Evolutionary conservation across 306 rosid species (phyloP), one percentile per base, ranked within the genome.

Genomic region (Sechiopsis laciniata): DNA sequence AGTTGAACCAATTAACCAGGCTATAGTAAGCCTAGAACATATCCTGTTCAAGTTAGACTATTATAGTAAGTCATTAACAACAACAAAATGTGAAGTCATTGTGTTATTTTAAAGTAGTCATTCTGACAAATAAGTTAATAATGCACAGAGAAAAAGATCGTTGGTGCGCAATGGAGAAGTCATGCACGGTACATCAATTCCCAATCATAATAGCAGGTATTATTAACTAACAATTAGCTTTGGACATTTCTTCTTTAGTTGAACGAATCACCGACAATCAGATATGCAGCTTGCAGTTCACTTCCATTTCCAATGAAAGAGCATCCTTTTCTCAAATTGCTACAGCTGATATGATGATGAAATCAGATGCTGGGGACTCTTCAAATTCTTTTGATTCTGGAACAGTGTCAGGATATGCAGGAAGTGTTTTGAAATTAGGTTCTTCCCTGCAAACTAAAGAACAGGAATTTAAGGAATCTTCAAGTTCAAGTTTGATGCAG

Each of bases 121-220:
- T 48, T 42, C 40, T 74, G 67, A 74, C 63, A 32, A 63, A 58
- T 51, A 24, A 9, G 53, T 74, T 72, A 56, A 75, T 56, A 78
- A 42, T 87, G 85, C 67, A 76, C 92, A 94, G 99, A 94, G 90
- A 85, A 94, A 82, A 81, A 82, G 88, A 75, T 84, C 90, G 35
- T 80, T 84, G 20, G 83, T 83, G 32, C 84, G 80, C 81, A 80
- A 79, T 73, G 86, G 84, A 80, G 87, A 84, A 75, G 55, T 84
- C 74, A 78, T 76, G 71, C 79, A 75, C 64, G 79, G 88, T 78
- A 85, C 84, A 72, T 90, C 88, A 61, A 60, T 81, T 76, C 85
- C 87, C 71, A 71, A 71, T 80, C 75, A 46, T 73, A 89, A 85
- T 81, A 83, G 84, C 87, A 94, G 97, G 99, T 92, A 86, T 50